These are phyloP conservation scores for Torrubiella hemipterigena DNA, from an alignment of 2,329 filamentous ascomycete species.

Conservation along the genomic window DNA sequence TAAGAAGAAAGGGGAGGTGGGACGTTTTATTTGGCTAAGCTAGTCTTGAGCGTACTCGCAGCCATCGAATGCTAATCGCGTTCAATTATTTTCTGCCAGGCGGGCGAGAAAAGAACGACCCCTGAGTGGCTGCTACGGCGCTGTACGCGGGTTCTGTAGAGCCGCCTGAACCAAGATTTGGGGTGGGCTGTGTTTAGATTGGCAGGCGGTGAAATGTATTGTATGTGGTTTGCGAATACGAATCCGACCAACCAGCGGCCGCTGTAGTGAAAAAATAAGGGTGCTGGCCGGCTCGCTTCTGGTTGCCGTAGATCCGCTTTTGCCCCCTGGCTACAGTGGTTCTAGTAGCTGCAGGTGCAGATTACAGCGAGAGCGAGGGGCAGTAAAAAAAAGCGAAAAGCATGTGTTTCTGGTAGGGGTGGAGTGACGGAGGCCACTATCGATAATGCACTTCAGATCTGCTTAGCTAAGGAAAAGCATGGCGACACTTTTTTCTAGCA, in stretches of 20 bases:
- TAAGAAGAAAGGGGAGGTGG: background rate
- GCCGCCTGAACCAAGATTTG: background rate
- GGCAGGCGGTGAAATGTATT: conserved; percentile 8
- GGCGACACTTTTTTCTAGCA: background rate
- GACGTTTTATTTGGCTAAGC: conserved; percentile 1
- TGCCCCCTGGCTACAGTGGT: too few relatives aligned
- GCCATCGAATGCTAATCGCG: too few relatives aligned
- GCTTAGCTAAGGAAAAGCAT: too few relatives aligned
- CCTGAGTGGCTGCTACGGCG: background rate
- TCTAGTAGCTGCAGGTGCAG: too few relatives aligned
- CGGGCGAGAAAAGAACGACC: background rate
- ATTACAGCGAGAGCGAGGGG: too few relatives aligned
- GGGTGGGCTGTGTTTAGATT: background rate
- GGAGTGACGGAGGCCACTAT: too few relatives aligned
- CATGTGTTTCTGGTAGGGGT: too few relatives aligned
- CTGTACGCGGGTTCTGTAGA: conserved; percentile 1
- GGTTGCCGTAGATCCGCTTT: too few relatives aligned
- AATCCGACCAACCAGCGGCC: conserved; percentile 8
- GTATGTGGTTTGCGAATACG: conserved; percentile 9
- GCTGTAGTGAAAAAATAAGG: background rate
- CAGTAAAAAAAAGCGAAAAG: too few relatives aligned
- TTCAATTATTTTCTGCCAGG: too few relatives aligned
- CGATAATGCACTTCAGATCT: too few relatives aligned
- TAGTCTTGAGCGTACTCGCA: too few relatives aligned
- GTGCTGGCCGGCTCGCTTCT: background rate